phyloP scores from a whole-genome alignment of 441 rosid species.

The Gossypium davidsonii region DNA sequence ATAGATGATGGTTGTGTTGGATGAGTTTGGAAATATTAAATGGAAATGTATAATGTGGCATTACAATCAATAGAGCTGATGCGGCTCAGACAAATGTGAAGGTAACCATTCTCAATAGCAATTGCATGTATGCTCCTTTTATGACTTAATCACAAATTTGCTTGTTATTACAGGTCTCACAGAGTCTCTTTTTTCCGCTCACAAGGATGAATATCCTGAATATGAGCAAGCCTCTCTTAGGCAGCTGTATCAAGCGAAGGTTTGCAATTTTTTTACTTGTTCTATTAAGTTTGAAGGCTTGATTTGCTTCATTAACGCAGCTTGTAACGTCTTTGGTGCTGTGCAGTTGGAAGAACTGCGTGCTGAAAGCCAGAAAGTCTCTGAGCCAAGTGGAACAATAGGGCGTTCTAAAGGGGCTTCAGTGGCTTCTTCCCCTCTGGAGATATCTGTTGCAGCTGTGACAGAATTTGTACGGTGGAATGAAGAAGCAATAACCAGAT shows the following conservation, averaged over 20 bases:
- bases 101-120: background rate
- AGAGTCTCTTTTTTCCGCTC: slow-evolving; percentile 89
- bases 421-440: slow-evolving; percentile 71
- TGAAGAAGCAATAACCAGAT: slow-evolving; percentile 97
- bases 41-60: background rate
- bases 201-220: slow-evolving; percentile 97
- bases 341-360: slow-evolving; percentile 85
- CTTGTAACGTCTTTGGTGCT: slow-evolving; percentile 22
- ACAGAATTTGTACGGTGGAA: slow-evolving; percentile 97
- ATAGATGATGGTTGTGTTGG: background rate
- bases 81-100: background rate
- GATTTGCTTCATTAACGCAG: slow-evolving; percentile 11
- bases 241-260: slow-evolving; percentile 92
- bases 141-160: slow-evolving; percentile 1
- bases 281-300: slow-evolving; percentile 10
- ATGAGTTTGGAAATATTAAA: background rate
- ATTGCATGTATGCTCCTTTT: background rate
- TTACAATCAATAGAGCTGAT: background rate
- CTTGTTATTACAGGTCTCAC: slow-evolving; percentile 64
- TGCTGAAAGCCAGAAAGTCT: slow-evolving; percentile 68
- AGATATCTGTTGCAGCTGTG: slow-evolving; percentile 94
- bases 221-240: slow-evolving; percentile 87
- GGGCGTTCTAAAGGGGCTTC: slow-evolving; percentile 96
- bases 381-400: slow-evolving; percentile 82
- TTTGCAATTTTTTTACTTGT: slow-evolving; percentile 23